Percentiles rank a stretch among this genome's conserved stretches.
Conservation (phyloP, 2,329 filamentous ascomycete species). For the Fusarium fujikuroi region DNA sequence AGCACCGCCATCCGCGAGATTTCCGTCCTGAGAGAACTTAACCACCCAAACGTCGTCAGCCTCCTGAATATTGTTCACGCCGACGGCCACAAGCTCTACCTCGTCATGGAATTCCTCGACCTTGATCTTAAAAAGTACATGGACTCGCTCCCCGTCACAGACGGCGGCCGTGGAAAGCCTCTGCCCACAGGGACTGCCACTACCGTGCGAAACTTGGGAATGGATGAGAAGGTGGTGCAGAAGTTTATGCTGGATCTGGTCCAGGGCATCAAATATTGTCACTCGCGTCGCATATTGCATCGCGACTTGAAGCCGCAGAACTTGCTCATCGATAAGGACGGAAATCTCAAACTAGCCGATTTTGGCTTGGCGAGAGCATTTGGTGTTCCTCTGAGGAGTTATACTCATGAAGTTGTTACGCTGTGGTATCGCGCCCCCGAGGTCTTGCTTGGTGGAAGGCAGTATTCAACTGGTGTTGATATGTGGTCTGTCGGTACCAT, state of each 20-base stretch:
- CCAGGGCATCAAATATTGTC: slow-evolving; percentile 86
- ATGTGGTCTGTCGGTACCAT: slow-evolving; percentile 98
- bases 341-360: slow-evolving; percentile 90
- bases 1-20: slow-evolving; percentile 95
- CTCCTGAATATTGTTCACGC: slow-evolving; percentile 94
- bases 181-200: slow-evolving; percentile 78
- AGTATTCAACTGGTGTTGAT: slow-evolving; percentile 93
- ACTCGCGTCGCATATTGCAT: slow-evolving; percentile 87
- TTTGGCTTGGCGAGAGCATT: slow-evolving; percentile 91
- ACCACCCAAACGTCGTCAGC: slow-evolving; percentile 87
- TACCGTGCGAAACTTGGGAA: slow-evolving; percentile 67
- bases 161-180: slow-evolving; percentile 86
- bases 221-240: slow-evolving; percentile 84
- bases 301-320: slow-evolving; percentile 93
- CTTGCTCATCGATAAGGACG: slow-evolving; percentile 84
- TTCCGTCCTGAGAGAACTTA: slow-evolving; percentile 93
- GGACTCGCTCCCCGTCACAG: slow-evolving; percentile 85
- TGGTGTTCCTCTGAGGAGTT: slow-evolving; percentile 88
- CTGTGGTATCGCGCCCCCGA: slow-evolving; percentile 93
- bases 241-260: slow-evolving; percentile 93
- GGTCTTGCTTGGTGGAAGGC: slow-evolving; percentile 87
- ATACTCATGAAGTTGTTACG: slow-evolving; percentile 95
- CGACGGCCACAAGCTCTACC: slow-evolving; percentile 93
- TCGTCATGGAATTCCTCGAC: slow-evolving; percentile 92
- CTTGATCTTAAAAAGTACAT: slow-evolving; percentile 96